These are phyloP conservation scores for Taphrina flavorubra DNA, from an alignment of 1,139 yeast genomes.

Conservation along the genomic window DNA sequence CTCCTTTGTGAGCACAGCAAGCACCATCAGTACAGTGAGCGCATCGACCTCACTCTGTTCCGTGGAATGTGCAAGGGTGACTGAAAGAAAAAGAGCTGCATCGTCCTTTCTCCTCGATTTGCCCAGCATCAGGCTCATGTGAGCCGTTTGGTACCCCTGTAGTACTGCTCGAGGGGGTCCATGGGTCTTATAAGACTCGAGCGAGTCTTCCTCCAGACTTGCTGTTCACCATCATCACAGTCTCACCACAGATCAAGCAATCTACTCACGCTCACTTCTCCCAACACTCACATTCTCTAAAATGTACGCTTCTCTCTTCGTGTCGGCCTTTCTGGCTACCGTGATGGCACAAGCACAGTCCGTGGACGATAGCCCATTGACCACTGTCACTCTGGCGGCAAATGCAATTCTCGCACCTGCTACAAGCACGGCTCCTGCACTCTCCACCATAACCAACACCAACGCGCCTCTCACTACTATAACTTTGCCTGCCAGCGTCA, in stretches of 20 bases:
- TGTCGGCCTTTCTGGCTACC: constrained; percentile 23
- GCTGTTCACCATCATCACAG: neutral
- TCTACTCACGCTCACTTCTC: constrained; percentile 17
- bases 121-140: constrained; percentile 20
- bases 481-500: constrained; percentile 14
- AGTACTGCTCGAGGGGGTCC: neutral
- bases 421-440: constrained; percentile 13
- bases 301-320: constrained; percentile 31
- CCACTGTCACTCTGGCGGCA: constrained; percentile 31
- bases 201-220: neutral
- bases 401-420: constrained; percentile 20
- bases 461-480: constrained; percentile 28
- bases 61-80: constrained; percentile 32
- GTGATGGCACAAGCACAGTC: constrained; percentile 26
- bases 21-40: constrained; percentile 9
- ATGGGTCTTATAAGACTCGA: constrained; percentile 11
- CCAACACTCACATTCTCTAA: constrained; percentile 15
- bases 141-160: constrained; percentile 4
- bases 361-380: constrained; percentile 7
- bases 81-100: constrained; percentile 6
- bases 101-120: constrained; percentile 23
- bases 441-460: constrained; percentile 21
- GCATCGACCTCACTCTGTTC: constrained; percentile 1
- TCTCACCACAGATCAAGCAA: neutral
- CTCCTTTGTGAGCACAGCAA: constrained; percentile 7